Conservation (phyloP, 129 eudicot species). For the Calendula officinalis region DNA sequence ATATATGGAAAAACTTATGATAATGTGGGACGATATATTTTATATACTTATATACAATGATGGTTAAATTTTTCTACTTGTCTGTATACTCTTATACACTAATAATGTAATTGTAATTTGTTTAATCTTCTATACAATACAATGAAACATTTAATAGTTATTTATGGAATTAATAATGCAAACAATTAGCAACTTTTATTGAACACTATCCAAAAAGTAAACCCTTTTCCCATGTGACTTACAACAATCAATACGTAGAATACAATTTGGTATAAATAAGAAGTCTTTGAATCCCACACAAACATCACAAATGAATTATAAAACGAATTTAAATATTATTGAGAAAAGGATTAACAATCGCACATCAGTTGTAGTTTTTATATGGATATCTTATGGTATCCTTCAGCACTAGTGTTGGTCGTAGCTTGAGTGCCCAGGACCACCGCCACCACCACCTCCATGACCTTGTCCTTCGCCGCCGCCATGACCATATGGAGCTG, state of each 20-base stretch:
- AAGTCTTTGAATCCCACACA: conserved; percentile 25
- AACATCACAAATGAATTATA: conserved; percentile 4
- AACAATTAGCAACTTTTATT: conserved; percentile 33
- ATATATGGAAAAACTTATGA: too few relatives aligned
- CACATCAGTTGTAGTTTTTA: not conserved
- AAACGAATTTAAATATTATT: conserved; percentile 24
- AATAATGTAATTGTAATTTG: too few relatives aligned
- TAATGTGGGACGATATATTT: too few relatives aligned
- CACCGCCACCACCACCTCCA: conserved; percentile 6
- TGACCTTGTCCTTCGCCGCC: conserved; percentile 17
- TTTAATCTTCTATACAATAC: too few relatives aligned
- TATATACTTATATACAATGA: too few relatives aligned
- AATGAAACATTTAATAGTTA: too few relatives aligned
- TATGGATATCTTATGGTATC: conserved; percentile 9
- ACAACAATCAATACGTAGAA: conserved; percentile 22
- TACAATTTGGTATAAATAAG: conserved; percentile 17
- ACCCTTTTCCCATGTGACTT: conserved; percentile 15
- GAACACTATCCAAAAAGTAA: conserved; percentile 26
- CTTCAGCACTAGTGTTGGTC: not conserved
- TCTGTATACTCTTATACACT: too few relatives aligned
- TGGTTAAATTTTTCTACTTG: too few relatives aligned
- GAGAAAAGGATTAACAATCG: not conserved
- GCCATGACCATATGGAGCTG: conserved; percentile 22
- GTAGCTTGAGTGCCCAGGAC: not conserved
- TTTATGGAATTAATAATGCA: conserved; percentile 7